Evolutionary conservation across 1,139 yeast species (phyloP).

Genomic region (Kodamaea derodonti): DNA sequence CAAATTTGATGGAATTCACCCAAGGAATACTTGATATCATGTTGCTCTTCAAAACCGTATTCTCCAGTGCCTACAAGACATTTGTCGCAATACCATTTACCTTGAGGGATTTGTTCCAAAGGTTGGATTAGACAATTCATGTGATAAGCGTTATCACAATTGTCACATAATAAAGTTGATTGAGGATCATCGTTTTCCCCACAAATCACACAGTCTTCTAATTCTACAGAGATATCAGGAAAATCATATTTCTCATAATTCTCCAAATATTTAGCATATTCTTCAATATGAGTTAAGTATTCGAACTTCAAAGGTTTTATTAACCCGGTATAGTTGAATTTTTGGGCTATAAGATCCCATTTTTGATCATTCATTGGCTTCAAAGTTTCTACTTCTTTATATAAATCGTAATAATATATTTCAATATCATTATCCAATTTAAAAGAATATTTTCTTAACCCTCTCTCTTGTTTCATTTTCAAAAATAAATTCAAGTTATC

Average conservation of each 20-base stretch:
- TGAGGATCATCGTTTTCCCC: slow-evolving; percentile 46
- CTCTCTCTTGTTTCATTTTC: slow-evolving; percentile 40
- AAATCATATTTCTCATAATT: slow-evolving; percentile 23
- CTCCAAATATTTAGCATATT: slow-evolving; percentile 44
- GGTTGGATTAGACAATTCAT: slow-evolving; percentile 58
- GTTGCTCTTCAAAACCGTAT: slow-evolving; percentile 81
- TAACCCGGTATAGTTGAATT: slow-evolving; percentile 19
- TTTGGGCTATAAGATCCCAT: slow-evolving; percentile 34
- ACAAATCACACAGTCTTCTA: slow-evolving; percentile 54
- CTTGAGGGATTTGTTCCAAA: slow-evolving; percentile 45
- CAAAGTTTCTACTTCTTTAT: slow-evolving; percentile 36
- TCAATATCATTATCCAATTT: slow-evolving; percentile 12
- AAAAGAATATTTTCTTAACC: slow-evolving; percentile 22
- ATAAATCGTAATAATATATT: slow-evolving; percentile 52
- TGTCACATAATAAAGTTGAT: slow-evolving; percentile 60
- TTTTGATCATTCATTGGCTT: slow-evolving; percentile 17
- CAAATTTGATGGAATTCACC: slow-evolving; percentile 63
- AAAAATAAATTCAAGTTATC: slow-evolving; percentile 57
- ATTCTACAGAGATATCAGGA: slow-evolving; percentile 21
- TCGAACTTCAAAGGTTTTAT: slow-evolving; percentile 23
- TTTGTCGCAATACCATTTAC: slow-evolving; percentile 75
- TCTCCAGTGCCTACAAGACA: slow-evolving; percentile 86
- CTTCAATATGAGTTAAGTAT: slow-evolving; percentile 32
- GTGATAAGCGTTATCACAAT: slow-evolving; percentile 71
- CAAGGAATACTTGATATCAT: slow-evolving; percentile 50